Percentiles rank a stretch among this genome's conserved stretches.
These are phyloP conservation scores for Pseudognaphalium luteoalbum DNA, from an alignment of 129 eudicot genomes.

Conservation along the genomic window DNA sequence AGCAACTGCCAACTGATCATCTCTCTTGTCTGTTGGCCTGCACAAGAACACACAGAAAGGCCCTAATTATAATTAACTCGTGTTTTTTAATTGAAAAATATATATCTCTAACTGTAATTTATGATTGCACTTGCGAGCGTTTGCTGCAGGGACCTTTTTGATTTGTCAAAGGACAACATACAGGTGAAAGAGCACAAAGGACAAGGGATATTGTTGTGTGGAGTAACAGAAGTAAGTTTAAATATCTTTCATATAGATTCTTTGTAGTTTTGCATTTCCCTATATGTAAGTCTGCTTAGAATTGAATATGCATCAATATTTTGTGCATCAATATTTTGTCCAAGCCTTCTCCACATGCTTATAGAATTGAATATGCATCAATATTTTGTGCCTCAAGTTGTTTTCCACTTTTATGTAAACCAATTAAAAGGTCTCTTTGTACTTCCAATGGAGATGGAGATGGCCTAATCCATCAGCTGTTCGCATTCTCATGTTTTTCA, in stretches of 20 bases:
- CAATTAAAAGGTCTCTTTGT: neutral
- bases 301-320: neutral
- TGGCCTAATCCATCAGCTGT: neutral
- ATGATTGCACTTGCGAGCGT: constrained; percentile 5
- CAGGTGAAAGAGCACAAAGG: constrained; percentile 80
- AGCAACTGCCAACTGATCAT: constrained; percentile 27
- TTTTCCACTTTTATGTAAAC: neutral
- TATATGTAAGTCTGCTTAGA: constrained; percentile 3
- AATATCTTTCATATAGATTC: constrained; percentile 9
- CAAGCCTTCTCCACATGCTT: constrained; percentile 20
- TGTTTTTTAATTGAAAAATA: neutral
- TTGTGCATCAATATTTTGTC: neutral
- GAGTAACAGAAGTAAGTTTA: constrained; percentile 70
- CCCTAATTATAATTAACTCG: neutral
- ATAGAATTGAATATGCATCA: neutral
- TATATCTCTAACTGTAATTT: constrained; percentile 10
- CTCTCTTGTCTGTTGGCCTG: neutral
- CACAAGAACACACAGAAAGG: neutral
- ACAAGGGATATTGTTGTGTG: constrained; percentile 63
- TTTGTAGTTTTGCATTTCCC: neutral
- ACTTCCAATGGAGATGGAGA: neutral
- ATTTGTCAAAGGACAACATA: constrained; percentile 86
- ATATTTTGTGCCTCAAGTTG: neutral
- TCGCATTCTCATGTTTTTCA: constrained; percentile 8
- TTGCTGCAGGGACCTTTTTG: constrained; percentile 82